Evolutionary conservation across 2,329 filamentous ascomycete genomes (phyloP).

Genomic region (Diaporthe velutina): DNA sequence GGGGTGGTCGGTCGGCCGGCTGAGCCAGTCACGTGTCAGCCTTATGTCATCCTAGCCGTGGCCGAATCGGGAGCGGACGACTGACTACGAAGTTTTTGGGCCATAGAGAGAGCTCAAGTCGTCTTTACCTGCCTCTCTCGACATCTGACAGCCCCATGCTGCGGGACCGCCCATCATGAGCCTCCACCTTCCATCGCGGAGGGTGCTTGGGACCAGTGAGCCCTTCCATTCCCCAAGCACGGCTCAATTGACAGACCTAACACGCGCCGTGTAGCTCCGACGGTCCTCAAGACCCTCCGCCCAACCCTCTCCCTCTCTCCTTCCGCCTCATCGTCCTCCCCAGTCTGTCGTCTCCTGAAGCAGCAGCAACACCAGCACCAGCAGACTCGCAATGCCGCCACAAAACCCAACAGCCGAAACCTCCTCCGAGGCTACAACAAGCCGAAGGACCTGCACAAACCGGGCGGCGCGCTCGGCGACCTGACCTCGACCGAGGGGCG

Average conservation of each 20-base stretch:
- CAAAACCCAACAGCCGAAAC: constrained; percentile 45
- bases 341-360: constrained; percentile 15
- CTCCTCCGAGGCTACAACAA: constrained; percentile 51
- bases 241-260: constrained; percentile 19
- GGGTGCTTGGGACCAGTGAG: constrained; percentile 71
- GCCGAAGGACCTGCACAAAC: constrained; percentile 41
- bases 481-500: constrained; percentile 49
- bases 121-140: background rate
- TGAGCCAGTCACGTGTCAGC: constrained; percentile 31
- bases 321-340: constrained; percentile 13
- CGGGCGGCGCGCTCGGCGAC: constrained; percentile 38
- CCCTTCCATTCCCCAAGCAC: constrained; percentile 42
- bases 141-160: constrained; percentile 42
- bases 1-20: constrained; percentile 6
- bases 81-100: constrained; percentile 29
- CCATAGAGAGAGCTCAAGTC: background rate
- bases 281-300: constrained; percentile 39
- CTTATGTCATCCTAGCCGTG: constrained; percentile 26
- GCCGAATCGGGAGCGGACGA: constrained; percentile 28
- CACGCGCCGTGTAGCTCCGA: constrained; percentile 33
- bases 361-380: constrained; percentile 21
- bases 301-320: constrained; percentile 38
- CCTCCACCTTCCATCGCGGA: constrained; percentile 72
- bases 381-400: constrained; percentile 30
- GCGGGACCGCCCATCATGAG: constrained; percentile 66